Percentiles rank a stretch among this genome's conserved stretches.
Evolutionary conservation across 1,284 basidiomycete genomes (phyloP).

Genomic region (Cutaneotrichosporon daszewskae): DNA sequence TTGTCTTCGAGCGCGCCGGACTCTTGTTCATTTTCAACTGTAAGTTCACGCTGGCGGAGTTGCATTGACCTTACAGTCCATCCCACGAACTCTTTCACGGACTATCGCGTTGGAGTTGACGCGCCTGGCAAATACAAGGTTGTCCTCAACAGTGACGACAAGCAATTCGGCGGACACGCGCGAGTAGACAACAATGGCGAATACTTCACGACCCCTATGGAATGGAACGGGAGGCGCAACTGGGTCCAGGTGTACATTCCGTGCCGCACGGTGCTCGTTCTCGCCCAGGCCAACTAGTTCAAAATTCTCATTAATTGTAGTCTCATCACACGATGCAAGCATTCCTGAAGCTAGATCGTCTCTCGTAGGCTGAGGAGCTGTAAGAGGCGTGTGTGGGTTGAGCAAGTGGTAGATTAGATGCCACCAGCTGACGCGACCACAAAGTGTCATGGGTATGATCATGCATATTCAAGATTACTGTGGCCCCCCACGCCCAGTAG

Average conservation of each 20-base stretch:
- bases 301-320: too few relatives aligned
- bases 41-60: slow-evolving; percentile 13
- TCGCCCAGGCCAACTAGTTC: too few relatives aligned
- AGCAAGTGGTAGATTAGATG: too few relatives aligned
- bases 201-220: slow-evolving; percentile 76
- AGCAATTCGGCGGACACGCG: slow-evolving; percentile 80
- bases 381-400: too few relatives aligned
- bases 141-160: slow-evolving; percentile 77
- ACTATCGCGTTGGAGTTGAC: slow-evolving; percentile 89
- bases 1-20: slow-evolving; percentile 88
- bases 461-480: too few relatives aligned
- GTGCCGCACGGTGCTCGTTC: slow-evolving; percentile 64
- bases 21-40: slow-evolving; percentile 94
- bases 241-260: slow-evolving; percentile 83
- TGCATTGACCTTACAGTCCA: slow-evolving; percentile 54
- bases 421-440: too few relatives aligned
- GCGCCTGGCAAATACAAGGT: slow-evolving; percentile 78
- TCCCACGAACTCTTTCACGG: slow-evolving; percentile 75
- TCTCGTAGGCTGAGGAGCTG: too few relatives aligned
- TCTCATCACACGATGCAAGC: too few relatives aligned
- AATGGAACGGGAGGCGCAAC: slow-evolving; percentile 88
- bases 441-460: too few relatives aligned
- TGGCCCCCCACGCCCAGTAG: too few relatives aligned
- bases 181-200: slow-evolving; percentile 63
- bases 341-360: too few relatives aligned